Evolutionary conservation across 805 yeast genomes (phyloP).

Genomic region (Candida bentonensis): DNA sequence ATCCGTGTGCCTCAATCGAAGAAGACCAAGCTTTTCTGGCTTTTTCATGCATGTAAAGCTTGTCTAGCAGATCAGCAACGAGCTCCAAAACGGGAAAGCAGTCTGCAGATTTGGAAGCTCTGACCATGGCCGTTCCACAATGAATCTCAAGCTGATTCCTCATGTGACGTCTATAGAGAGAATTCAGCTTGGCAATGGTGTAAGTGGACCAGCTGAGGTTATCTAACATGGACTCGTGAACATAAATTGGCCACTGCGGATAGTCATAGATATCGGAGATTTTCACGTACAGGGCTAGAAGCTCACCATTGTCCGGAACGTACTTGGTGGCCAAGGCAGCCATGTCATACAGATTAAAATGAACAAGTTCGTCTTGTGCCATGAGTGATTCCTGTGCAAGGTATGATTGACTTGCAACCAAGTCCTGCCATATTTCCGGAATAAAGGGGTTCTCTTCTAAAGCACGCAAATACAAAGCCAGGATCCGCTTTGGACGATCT

Average conservation of each 20-base stretch:
- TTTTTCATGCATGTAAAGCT: background rate
- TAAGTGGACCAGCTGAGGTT: background rate
- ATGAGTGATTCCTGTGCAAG: no score
- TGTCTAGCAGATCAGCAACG: no score
- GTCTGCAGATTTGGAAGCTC: no score
- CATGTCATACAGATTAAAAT: background rate
- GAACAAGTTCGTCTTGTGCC: no score
- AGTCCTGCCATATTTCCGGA: background rate
- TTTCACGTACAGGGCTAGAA: background rate
- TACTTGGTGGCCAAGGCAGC: background rate
- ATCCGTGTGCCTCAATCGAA: background rate
- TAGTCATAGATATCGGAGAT: background rate
- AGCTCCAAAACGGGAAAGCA: no score
- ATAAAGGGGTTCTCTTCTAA: background rate
- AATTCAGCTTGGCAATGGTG: background rate
- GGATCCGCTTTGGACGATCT: background rate
- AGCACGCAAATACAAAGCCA: background rate
- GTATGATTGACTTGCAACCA: no score
- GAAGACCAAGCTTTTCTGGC: background rate
- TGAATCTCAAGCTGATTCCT: no score
- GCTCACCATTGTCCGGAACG: background rate
- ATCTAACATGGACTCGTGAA: background rate
- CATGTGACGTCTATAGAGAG: background rate
- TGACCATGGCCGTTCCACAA: no score
- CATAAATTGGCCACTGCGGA: background rate